Conservation (phyloP, 2,329 filamentous ascomycete species). For the Kalaharituber pfeilii region DNA sequence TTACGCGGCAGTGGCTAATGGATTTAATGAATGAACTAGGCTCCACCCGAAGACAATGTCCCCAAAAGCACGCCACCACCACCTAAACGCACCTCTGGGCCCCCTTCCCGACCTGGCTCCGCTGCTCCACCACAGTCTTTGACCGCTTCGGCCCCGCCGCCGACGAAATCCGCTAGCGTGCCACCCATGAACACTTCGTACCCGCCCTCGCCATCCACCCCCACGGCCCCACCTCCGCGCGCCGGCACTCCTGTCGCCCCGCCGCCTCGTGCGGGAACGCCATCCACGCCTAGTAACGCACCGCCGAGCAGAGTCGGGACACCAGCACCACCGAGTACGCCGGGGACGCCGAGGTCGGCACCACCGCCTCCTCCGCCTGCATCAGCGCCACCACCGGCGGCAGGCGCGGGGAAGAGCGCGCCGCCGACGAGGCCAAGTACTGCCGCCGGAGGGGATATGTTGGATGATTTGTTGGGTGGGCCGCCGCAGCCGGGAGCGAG, state of each 20-base stretch:
- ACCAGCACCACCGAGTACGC: neutral
- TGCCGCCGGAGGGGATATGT: conserved; percentile 81
- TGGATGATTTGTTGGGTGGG: conserved; percentile 69
- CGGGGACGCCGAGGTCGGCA: conserved; percentile 35
- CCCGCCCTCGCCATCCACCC: neutral
- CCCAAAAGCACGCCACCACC: conserved; percentile 57
- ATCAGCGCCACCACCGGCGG: conserved; percentile 24
- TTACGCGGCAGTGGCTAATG: neutral
- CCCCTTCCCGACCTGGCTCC: conserved; percentile 39
- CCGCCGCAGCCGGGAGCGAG: conserved; percentile 53
- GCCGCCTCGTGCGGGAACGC: conserved; percentile 2
- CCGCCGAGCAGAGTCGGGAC: neutral
- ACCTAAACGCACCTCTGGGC: conserved; percentile 42
- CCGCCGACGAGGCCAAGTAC: conserved; percentile 49
- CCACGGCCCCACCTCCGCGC: neutral
- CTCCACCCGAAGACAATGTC: conserved; percentile 35
- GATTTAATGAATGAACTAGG: neutral
- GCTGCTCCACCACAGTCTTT: conserved; percentile 29
- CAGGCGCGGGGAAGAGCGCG: conserved; percentile 38
- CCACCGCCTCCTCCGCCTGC: conserved; percentile 51
- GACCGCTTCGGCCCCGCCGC: conserved; percentile 20
- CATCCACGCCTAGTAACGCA: conserved; percentile 2
- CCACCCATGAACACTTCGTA: neutral
- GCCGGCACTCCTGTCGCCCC: neutral
- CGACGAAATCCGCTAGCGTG: neutral